A percentile compares a stretch with the other conserved stretches of the same genome.
Evolutionary conservation across 805 yeast species (phyloP).

Genomic region (Myxozyma lipomycoides): DNA sequence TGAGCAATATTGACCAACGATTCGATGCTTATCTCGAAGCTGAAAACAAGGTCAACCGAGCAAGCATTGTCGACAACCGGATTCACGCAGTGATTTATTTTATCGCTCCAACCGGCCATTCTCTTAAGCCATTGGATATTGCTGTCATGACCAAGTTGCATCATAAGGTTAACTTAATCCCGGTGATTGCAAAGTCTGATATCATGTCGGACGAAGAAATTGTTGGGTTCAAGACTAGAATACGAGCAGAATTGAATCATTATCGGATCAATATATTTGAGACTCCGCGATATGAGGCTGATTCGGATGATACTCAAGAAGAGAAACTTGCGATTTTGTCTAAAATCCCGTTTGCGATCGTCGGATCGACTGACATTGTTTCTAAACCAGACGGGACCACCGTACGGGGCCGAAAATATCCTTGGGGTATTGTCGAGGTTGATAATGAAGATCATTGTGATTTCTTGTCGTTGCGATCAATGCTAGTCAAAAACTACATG

Average conservation of each 20-base stretch:
- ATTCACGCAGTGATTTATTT: slow-evolving; percentile 91
- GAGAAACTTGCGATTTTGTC: slow-evolving; percentile 64
- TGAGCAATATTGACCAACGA: slow-evolving; percentile 80
- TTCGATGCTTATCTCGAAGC: slow-evolving; percentile 85
- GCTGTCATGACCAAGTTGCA: slow-evolving; percentile 83
- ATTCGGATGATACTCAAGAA: slow-evolving; percentile 74
- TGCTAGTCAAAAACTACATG: slow-evolving; percentile 82
- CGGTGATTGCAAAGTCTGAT: slow-evolving; percentile 92
- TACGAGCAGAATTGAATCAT: slow-evolving; percentile 67
- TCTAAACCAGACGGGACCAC: slow-evolving; percentile 64
- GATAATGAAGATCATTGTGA: slow-evolving; percentile 93
- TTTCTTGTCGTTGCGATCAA: slow-evolving; percentile 80
- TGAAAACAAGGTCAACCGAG: slow-evolving; percentile 78
- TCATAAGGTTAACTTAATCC: slow-evolving; percentile 88
- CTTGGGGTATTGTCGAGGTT: slow-evolving; percentile 96
- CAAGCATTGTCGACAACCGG: slow-evolving; percentile 69
- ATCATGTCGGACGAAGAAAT: slow-evolving; percentile 87
- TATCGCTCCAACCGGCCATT: slow-evolving; percentile 96
- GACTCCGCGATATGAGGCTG: slow-evolving; percentile 73
- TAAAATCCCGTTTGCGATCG: slow-evolving; percentile 86
- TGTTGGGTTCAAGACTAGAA: slow-evolving; percentile 62
- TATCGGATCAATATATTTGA: slow-evolving; percentile 72
- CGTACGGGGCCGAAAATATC: slow-evolving; percentile 89
- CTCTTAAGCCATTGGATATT: slow-evolving; percentile 82
- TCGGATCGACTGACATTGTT: slow-evolving; percentile 81